Base-by-base conservation (phyloP, 805 yeast genomes). In the Brettanomyces naardenensis region DNA sequence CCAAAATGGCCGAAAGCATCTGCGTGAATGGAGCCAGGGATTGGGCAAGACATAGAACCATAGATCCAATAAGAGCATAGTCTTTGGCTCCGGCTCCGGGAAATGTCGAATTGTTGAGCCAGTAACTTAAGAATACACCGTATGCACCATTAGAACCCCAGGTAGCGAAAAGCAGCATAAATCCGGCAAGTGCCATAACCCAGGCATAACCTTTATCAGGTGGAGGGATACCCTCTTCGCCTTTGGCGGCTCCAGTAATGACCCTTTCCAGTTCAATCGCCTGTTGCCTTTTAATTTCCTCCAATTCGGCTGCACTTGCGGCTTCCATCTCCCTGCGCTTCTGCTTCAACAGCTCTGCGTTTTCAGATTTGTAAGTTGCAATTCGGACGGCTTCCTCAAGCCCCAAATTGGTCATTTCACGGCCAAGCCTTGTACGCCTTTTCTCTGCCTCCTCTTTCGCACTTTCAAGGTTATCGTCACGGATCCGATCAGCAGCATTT, bases 111-210 rank as follows among this genome's bases (percentile, higher is more conserved):
- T 69, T 51, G 23, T 68, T 65, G 19, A 78, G 42, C 53, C 76
- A 80, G 45, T 63, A 68, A 1, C 77, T 63, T 26, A 80, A 56
- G 44, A 73, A 77, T 3, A 80, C 73, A 36, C 83, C 84, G 52
- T 70, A 80, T 11, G 75, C 74, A 7, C 69, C 59, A 43, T 77
- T 78, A 48, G 76, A 68, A 3, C 89, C 89, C 86, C 86, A 80
- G 0, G 84, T 71, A 19, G 70, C 57, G 43, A 75, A 53, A n/a
- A 71, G 39, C 14, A 67, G 59, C 1, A 69, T 63, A 30, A 73
- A 69, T 18, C 66, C 44, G 14, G 68, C 65, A 9, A 71, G 62
- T 10, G 48, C 40, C 19, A 51, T 41, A 0, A 75, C 70, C 84
- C 83, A 78, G 4, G 77, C 79, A 45, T 75, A 75, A 60, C 56